phyloP scores from a whole-genome alignment of 1,139 yeast species.

The Hansenula sp. region DNA sequence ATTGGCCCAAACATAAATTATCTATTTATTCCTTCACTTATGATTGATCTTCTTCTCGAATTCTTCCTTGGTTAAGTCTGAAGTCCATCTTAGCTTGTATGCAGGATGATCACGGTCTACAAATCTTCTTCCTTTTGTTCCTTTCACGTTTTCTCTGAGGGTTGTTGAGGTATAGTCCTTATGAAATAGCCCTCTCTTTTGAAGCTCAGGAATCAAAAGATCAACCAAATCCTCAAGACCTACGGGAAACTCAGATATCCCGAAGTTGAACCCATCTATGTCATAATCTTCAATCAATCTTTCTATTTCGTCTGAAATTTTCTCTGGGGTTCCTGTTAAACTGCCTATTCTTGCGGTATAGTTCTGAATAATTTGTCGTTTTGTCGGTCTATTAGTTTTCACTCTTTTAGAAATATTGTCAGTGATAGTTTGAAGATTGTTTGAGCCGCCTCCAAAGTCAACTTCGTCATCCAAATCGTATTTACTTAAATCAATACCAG shows the following conservation, averaged over 20 bases:
- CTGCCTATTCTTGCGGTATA: slow-evolving; percentile 9
- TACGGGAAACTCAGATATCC: slow-evolving; percentile 24
- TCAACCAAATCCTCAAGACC: slow-evolving; percentile 27
- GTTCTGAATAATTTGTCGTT: slow-evolving; percentile 6
- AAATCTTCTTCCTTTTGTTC: slow-evolving; percentile 24
- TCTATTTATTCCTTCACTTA: background rate
- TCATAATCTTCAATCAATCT: slow-evolving; percentile 26
- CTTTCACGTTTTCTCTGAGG: slow-evolving; percentile 21
- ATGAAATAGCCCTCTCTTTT: slow-evolving; percentile 24
- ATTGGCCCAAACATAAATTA: too few species aligned
- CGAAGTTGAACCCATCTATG: slow-evolving; percentile 29
- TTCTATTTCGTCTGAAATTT: slow-evolving; percentile 26
- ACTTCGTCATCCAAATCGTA: slow-evolving; percentile 29
- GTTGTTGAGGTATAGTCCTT: slow-evolving; percentile 24
- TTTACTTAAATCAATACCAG: slow-evolving; percentile 32
- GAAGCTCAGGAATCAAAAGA: slow-evolving; percentile 26
- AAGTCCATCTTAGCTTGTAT: slow-evolving; percentile 31
- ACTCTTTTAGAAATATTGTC: slow-evolving; percentile 16
- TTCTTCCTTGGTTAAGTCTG: slow-evolving; percentile 4
- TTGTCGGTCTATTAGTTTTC: slow-evolving; percentile 1
- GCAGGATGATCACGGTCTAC: slow-evolving; percentile 28
- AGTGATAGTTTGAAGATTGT: background rate
- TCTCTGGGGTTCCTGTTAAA: slow-evolving; percentile 20
- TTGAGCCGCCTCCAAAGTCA: slow-evolving; percentile 6
- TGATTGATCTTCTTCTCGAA: slow-evolving; percentile 5